Percentiles rank a stretch among this genome's conserved stretches.
phyloP scores from a whole-genome alignment of 441 rosid genomes.

The Gossypium schwendimanii region DNA sequence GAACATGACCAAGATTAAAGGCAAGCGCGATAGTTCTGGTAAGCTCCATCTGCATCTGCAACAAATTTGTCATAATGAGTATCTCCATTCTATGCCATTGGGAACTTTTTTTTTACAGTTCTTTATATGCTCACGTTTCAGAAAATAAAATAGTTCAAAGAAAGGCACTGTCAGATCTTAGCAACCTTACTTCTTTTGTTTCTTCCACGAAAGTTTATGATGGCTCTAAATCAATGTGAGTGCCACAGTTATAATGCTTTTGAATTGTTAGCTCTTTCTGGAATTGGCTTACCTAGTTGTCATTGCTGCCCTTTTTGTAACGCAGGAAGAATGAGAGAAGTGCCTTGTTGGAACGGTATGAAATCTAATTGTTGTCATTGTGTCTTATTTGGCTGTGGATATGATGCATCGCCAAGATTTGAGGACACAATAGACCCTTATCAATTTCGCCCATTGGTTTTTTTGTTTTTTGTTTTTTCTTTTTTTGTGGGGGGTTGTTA shows the following conservation, averaged over 20 bases:
- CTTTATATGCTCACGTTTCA: slow-evolving; percentile 13
- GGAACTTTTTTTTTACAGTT: background rate
- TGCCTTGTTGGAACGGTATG: slow-evolving; percentile 36
- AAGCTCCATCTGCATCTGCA: slow-evolving; percentile 15
- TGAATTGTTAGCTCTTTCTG: slow-evolving; percentile 4
- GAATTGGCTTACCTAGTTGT: background rate
- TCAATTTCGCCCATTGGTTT: background rate
- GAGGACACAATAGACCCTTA: too few relatives aligned
- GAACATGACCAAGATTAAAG: slow-evolving; percentile 30
- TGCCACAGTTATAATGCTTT: slow-evolving; percentile 20
- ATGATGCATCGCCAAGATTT: background rate
- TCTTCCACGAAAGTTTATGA: slow-evolving; percentile 26
- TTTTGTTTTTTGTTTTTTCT: background rate
- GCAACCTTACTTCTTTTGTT: slow-evolving; percentile 38
- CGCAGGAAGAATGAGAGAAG: slow-evolving; percentile 42
- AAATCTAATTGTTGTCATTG: slow-evolving; percentile 3
- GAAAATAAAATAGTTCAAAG: slow-evolving; percentile 38
- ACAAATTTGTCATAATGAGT: background rate
- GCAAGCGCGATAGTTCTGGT: slow-evolving; percentile 37
- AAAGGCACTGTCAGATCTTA: slow-evolving; percentile 72
- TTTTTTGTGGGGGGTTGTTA: too few relatives aligned
- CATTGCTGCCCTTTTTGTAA: slow-evolving; percentile 13
- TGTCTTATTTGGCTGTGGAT: background rate
- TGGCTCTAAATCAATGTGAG: slow-evolving; percentile 61
- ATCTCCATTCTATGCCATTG: background rate